Percentiles rank a stretch among this genome's conserved stretches.
These are phyloP conservation scores for Acanthamoeba lenticulata DNA, from an alignment of 208 protist genomes.

Conservation along the genomic window DNA sequence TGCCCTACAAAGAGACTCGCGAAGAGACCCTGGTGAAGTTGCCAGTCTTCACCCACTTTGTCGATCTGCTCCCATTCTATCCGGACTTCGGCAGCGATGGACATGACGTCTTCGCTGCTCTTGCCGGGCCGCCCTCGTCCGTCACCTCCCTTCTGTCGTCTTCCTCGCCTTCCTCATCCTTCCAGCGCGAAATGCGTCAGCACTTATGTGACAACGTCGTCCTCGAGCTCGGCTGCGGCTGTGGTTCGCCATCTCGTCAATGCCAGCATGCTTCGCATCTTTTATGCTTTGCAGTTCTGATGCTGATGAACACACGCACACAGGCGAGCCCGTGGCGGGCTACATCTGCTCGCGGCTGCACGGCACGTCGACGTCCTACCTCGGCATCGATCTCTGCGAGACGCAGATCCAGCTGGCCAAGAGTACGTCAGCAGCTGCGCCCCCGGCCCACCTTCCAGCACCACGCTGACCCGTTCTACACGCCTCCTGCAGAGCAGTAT, in stretches of 20 bases:
- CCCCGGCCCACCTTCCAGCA: too few relatives aligned
- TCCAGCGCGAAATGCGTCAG: constrained; percentile 24
- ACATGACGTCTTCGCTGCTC: background rate
- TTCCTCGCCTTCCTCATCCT: background rate
- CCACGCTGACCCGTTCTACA: too few relatives aligned
- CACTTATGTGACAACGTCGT: background rate
- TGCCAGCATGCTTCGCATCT: background rate
- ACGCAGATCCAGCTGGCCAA: constrained; percentile 27
- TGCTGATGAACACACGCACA: background rate
- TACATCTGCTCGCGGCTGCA: background rate
- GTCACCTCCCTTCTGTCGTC: background rate
- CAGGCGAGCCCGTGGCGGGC: background rate
- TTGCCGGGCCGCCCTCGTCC: background rate
- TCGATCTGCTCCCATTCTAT: background rate
- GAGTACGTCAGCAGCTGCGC: too few relatives aligned
- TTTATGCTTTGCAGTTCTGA: background rate
- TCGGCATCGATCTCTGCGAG: constrained; percentile 41
- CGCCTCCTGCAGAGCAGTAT: constrained; percentile 13
- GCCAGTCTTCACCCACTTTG: constrained; percentile 8
- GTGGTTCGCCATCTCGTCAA: background rate
- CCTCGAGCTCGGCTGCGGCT: constrained; percentile 35
- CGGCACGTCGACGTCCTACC: constrained; percentile 10
- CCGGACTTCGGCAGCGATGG: background rate
- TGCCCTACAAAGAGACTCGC: constrained; percentile 56
- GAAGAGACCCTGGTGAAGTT: constrained; percentile 23